Base-by-base conservation (phyloP, 768 basidiomycete genomes). In the Lentinus brumalis region DNA sequence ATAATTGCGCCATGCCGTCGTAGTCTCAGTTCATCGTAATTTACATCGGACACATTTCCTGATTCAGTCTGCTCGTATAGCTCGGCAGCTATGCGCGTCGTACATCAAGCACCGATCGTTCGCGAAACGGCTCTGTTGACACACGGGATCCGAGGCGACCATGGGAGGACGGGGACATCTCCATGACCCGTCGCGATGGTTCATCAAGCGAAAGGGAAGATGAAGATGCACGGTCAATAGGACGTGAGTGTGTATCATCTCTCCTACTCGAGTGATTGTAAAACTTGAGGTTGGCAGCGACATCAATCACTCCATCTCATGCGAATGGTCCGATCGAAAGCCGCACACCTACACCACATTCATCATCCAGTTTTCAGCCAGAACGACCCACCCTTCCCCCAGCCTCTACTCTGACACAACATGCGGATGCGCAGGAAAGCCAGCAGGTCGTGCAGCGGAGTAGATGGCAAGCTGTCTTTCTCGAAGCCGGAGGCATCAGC, bases 401-500 rank as follows among this genome's bases (percentile, higher is more conserved):
- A 32, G 62, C 62, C 5, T 63, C 62, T 14, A 59, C 62, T 14
- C 29, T 63, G 2, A 63, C 62, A 6, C 62, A 63, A 29, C 62
- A 63, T 29, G 62, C 62, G 18, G 62, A 63, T 49, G 62, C 62
- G 26, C 62, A 63, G 50, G 62, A 69, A 4, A 68, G 76, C 35
- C 79, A 80, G 26, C 83, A 88, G 69, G 84, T 91, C 10, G 84
- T 81, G 0, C 84, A 83, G 50, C 82, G 92, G n/a, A 89, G 89
- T 72, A 79, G 90, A 44, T 94, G 91, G 93, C 92, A 94, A 66
- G 84, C 89, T 0, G 83, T 95, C 30, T 76, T 96, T 42, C 78
- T 89, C 26, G 94, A 96, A 74, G 94, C 92, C 2, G 92, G 94
- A 14, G 94, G 94, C 0, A 79, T 96, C 38, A 84, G 92, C 59